phyloP scores from a whole-genome alignment of 352 stramenopile genomes.

The Phytopythium aichiense region DNA sequence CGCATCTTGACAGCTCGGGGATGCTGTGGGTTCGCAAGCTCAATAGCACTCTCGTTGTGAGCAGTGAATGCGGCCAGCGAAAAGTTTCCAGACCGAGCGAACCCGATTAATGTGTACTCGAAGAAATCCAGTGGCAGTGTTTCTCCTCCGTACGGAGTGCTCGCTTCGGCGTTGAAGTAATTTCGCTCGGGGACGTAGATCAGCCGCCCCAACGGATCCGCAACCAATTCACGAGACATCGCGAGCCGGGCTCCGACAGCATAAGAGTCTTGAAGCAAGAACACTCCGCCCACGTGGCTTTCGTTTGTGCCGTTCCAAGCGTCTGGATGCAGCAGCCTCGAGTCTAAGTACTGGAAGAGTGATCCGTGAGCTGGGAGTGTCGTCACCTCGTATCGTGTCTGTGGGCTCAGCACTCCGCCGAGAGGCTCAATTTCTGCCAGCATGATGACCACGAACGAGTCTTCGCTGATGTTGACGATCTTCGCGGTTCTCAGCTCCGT shows the following conservation, averaged over 20 bases:
- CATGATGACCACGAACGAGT: conserved; percentile 32
- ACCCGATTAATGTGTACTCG: conserved; percentile 27
- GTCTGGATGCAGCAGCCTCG: not conserved
- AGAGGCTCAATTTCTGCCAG: conserved; percentile 41
- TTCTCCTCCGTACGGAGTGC: not conserved
- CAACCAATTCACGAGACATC: conserved; percentile 9
- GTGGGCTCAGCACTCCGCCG: conserved; percentile 21
- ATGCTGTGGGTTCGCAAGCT: conserved; percentile 10
- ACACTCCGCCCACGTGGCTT: not conserved
- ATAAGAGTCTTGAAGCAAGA: conserved; percentile 6
- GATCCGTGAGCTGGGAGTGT: conserved; percentile 32
- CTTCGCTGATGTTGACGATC: conserved; percentile 43
- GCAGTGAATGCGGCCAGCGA: conserved; percentile 4
- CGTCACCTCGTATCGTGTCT: conserved; percentile 30
- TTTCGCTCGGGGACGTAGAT: conserved; percentile 44
- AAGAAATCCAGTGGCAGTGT: conserved; percentile 25
- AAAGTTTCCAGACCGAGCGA: not conserved
- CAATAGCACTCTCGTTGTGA: conserved; percentile 7
- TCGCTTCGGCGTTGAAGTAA: conserved; percentile 42
- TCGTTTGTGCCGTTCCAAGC: not conserved
- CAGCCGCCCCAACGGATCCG: conserved; percentile 24
- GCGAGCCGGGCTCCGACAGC: conserved; percentile 19
- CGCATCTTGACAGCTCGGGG: conserved; percentile 39
- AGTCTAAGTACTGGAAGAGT: conserved; percentile 43
- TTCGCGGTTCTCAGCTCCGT: conserved; percentile 11